phyloP scores from a whole-genome alignment of 768 basidiomycete genomes.

The Lactarius indigo region DNA sequence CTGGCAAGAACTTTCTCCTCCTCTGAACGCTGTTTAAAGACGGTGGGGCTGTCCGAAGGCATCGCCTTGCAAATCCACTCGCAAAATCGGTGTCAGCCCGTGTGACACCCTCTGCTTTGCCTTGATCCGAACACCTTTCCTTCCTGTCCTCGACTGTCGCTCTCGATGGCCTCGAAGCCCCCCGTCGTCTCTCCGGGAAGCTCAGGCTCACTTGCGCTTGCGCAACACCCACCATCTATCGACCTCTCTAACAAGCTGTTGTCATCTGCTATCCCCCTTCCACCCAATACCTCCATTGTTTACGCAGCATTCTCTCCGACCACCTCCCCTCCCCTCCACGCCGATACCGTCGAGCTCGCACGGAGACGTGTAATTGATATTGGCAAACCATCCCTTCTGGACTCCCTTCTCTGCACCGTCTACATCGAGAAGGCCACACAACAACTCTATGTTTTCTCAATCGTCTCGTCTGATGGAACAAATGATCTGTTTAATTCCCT shows the following conservation, averaged over 20 bases:
- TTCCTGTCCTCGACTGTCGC: neutral
- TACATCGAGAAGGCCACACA: slow-evolving; percentile 42
- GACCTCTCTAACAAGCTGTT: slow-evolving; percentile 42
- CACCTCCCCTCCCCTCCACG: slow-evolving; percentile 28
- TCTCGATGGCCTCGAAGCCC: slow-evolving; percentile 31
- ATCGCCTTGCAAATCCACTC: neutral
- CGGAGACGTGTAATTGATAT: slow-evolving; percentile 46
- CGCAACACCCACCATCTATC: slow-evolving; percentile 33
- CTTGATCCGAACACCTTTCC: neutral
- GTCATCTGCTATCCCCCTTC: slow-evolving; percentile 46
- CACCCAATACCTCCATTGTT: slow-evolving; percentile 40
- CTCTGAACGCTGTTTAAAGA: too few relatives aligned
- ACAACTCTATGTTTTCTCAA: slow-evolving; percentile 56
- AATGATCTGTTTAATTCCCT: slow-evolving; percentile 36
- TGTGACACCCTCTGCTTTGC: slow-evolving; percentile 9
- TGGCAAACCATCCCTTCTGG: slow-evolving; percentile 40
- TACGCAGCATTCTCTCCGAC: slow-evolving; percentile 44
- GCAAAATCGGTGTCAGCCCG: neutral
- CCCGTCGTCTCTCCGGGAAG: slow-evolving; percentile 30
- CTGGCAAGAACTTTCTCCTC: neutral
- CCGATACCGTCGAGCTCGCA: slow-evolving; percentile 52
- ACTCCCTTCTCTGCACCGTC: slow-evolving; percentile 51
- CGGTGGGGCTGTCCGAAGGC: neutral
- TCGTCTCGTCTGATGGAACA: slow-evolving; percentile 38
- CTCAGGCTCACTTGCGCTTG: slow-evolving; percentile 32